Conservation (phyloP, 306 rosid genomes). For the Pterocarpus macrocarpus region DNA sequence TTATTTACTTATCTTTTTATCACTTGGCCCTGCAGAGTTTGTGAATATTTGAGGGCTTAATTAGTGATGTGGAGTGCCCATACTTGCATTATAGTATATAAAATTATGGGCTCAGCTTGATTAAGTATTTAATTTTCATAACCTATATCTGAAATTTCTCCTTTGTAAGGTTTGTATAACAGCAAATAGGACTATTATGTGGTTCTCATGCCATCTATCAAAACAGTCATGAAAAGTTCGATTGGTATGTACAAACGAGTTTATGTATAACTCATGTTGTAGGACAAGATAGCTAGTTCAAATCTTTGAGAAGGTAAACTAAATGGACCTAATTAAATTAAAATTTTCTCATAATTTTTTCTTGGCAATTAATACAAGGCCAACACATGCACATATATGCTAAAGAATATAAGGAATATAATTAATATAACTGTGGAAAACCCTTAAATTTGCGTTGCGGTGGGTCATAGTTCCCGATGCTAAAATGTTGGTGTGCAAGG, state of each 20-base stretch:
- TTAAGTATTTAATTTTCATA: neutral
- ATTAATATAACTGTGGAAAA: neutral
- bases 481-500: conserved; percentile 48
- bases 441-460: conserved; percentile 25
- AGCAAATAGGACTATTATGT: neutral
- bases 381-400: neutral
- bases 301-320: conserved; percentile 20
- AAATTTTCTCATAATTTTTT: conserved; percentile 9
- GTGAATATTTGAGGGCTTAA: neutral
- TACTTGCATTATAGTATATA: neutral
- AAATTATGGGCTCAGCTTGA: neutral
- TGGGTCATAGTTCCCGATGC: conserved; percentile 40
- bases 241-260: neutral
- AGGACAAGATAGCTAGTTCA: conserved; percentile 7
- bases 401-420: neutral
- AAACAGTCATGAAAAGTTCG: conserved; percentile 14
- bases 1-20: neutral
- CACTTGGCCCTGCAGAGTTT: neutral
- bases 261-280: neutral
- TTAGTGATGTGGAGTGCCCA: neutral
- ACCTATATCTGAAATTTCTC: neutral
- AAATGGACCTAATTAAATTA: neutral
- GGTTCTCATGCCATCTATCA: conserved; percentile 12
- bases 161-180: conserved; percentile 1
- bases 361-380: neutral